Evolutionary conservation across 1,284 basidiomycete genomes (phyloP).

Genomic region (Hortiboletus rubellus): DNA sequence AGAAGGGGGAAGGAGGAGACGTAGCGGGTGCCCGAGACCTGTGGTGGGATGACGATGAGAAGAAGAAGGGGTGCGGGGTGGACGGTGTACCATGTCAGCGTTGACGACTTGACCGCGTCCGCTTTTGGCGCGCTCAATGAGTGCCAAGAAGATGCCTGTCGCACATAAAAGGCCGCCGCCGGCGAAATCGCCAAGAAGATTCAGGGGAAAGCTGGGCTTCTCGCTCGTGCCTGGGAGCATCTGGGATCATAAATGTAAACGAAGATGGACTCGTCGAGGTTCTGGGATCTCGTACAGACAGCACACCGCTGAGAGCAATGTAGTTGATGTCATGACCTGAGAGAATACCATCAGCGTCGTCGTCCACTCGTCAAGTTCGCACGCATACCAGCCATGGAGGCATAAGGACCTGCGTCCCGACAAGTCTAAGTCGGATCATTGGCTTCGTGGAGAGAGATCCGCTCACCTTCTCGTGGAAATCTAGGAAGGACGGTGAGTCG

Average conservation of each 20-base stretch:
- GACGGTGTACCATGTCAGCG: conserved; percentile 64
- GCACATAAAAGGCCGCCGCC: conserved; percentile 78
- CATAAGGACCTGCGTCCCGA: conserved; percentile 51
- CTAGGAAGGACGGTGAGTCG: conserved; percentile 34
- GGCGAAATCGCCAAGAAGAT: conserved; percentile 80
- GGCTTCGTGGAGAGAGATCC: conserved; percentile 2
- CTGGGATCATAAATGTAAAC: conserved; percentile 36
- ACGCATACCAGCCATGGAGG: conserved; percentile 64
- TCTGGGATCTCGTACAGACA: conserved; percentile 56
- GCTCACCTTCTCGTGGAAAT: conserved; percentile 57
- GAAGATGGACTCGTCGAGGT: neutral
- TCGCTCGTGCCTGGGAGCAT: conserved; percentile 65
- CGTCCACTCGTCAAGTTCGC: neutral
- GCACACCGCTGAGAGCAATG: conserved; percentile 76
- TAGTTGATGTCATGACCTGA: conserved; percentile 85
- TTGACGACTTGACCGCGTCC: conserved; percentile 76
- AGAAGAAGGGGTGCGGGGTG: too few relatives aligned
- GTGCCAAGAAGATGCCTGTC: conserved; percentile 72
- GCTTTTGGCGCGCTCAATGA: conserved; percentile 64
- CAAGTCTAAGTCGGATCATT: conserved; percentile 23
- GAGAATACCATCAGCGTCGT: conserved; percentile 5
- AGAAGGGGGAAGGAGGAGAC: conserved; percentile 71
- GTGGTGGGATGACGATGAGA: neutral
- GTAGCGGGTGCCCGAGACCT: conserved; percentile 82
- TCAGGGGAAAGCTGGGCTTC: conserved; percentile 73